Conservation (phyloP, 2,329 filamentous ascomycete species). For the Diaporthe destruens region DNA sequence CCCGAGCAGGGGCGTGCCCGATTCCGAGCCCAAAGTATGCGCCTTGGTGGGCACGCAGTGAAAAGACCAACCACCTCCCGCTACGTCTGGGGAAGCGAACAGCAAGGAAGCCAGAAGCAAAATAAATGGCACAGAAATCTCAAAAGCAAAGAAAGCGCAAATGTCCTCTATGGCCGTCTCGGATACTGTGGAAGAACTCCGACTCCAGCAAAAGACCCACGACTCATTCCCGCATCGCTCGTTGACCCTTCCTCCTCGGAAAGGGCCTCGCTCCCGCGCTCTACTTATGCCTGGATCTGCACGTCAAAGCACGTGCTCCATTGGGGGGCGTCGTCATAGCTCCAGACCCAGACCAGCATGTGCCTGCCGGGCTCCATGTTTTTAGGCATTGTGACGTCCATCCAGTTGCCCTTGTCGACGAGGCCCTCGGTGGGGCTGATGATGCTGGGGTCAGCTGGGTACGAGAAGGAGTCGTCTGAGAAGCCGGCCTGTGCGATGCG, state of each 20-base stretch:
- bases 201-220: slow-evolving; percentile 26
- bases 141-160: slow-evolving; percentile 18
- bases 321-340: slow-evolving; percentile 18
- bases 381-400: slow-evolving; percentile 27
- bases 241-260: slow-evolving; percentile 17
- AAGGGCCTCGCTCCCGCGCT: not conserved
- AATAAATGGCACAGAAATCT: slow-evolving; percentile 26
- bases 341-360: slow-evolving; percentile 32
- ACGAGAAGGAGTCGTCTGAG: slow-evolving; percentile 29
- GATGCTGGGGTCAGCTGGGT: slow-evolving; percentile 27
- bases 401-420: slow-evolving; percentile 31
- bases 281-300: slow-evolving; percentile 23
- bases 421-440: slow-evolving; percentile 28
- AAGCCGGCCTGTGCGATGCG: slow-evolving; percentile 30
- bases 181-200: slow-evolving; percentile 15
- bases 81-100: slow-evolving; percentile 1
- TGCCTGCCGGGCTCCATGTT: slow-evolving; percentile 31
- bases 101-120: slow-evolving; percentile 24
- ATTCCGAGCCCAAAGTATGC: slow-evolving; percentile 23
- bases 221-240: slow-evolving; percentile 19
- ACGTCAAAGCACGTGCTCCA: slow-evolving; percentile 31
- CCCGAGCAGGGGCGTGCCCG: slow-evolving; percentile 27
- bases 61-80: slow-evolving; percentile 22
- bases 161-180: slow-evolving; percentile 13
- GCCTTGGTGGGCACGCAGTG: slow-evolving; percentile 12